These are phyloP conservation scores for Cercospora sesami DNA, from an alignment of 2,329 filamentous ascomycete species.

Conservation along the genomic window DNA sequence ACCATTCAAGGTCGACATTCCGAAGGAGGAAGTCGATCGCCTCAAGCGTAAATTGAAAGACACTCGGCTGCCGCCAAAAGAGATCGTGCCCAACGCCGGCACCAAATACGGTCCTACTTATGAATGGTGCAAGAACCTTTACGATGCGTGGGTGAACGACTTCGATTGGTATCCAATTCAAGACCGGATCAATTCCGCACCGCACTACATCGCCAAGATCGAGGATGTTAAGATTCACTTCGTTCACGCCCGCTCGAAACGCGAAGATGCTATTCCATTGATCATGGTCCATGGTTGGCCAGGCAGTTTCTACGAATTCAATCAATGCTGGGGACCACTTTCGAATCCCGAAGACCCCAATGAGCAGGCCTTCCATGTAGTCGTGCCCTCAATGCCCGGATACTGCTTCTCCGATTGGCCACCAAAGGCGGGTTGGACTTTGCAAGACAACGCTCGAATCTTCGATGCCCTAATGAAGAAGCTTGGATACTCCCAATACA, in stretches of 20 bases:
- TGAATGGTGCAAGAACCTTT: slow-evolving; percentile 41
- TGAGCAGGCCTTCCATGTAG: slow-evolving; percentile 54
- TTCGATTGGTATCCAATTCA: slow-evolving; percentile 41
- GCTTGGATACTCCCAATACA: slow-evolving; percentile 44
- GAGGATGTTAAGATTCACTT: slow-evolving; percentile 43
- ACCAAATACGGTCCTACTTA: slow-evolving; percentile 39
- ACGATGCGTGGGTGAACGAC: slow-evolving; percentile 39
- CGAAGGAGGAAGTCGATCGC: slow-evolving; percentile 41
- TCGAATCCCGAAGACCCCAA: slow-evolving; percentile 35
- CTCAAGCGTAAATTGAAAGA: slow-evolving; percentile 42
- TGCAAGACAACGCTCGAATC: slow-evolving; percentile 41
- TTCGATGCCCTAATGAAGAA: slow-evolving; percentile 44
- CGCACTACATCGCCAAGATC: slow-evolving; percentile 41
- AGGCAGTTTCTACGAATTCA: slow-evolving; percentile 49
- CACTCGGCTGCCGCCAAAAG: slow-evolving; percentile 39
- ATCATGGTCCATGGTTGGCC: slow-evolving; percentile 50
- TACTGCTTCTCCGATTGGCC: slow-evolving; percentile 50
- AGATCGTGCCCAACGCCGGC: slow-evolving; percentile 42
- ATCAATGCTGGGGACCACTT: slow-evolving; percentile 42
- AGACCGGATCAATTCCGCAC: slow-evolving; percentile 36
- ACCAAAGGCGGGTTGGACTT: slow-evolving; percentile 38
- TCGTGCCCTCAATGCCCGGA: slow-evolving; percentile 60
- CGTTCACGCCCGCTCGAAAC: slow-evolving; percentile 38
- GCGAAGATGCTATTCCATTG: slow-evolving; percentile 44
- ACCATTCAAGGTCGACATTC: slow-evolving; percentile 40